Base-by-base conservation (phyloP, 441 rosid species). In the Codiaeum variegatum region DNA sequence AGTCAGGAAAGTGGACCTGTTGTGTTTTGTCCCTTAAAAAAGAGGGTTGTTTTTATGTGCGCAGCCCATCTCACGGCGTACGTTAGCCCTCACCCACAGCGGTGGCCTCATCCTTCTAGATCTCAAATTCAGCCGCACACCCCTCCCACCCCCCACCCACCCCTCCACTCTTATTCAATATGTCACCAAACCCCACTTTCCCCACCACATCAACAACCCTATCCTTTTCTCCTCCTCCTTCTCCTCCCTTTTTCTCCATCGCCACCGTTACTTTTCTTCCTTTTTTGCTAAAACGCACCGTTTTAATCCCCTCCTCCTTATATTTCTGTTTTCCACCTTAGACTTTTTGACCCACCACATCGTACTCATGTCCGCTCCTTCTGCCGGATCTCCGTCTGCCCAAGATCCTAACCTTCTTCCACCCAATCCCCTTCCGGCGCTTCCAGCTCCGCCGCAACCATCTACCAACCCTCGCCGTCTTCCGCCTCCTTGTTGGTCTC, bases 401-500 rank as follows among this genome's bases (percentile, higher is more conserved):
- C 83, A 58, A 2, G 85, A 80, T 36, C 81, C 82, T 3, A 70
- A 66, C 26, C 74, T 70, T 24, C 71, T 72, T 15, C 70, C 74
- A 10, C 49, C 78, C 40, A 59, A 77, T 18, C 60, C 79, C 7
- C 61, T 64, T 54, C 72, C 62, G 13, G 26, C 78, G 16, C 82
- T 78, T 38, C 84, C 87, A 0, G 78, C 81, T n/a, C 81, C 71
- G 1, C 71, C 66, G 24, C 78, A 79, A 4, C 71, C 85, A 46
- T 54, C 78, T 62, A 67, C 83, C 26, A 91, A 82, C 70, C 90
- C 94, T 0, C 89, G 97, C 18, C 94, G 98, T 38, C 89, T 93
- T 24, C 98, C 97, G 0, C 98, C 97, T 24, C 98, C 97, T 10
- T 91, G 98, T 75, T 93, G 98, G 97, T 88, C 98, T 49, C 92